A percentile compares a stretch with the other conserved stretches of the same genome.
Conservation (phyloP, 208 protist genomes). For the Trypanosoma avium region DNA sequence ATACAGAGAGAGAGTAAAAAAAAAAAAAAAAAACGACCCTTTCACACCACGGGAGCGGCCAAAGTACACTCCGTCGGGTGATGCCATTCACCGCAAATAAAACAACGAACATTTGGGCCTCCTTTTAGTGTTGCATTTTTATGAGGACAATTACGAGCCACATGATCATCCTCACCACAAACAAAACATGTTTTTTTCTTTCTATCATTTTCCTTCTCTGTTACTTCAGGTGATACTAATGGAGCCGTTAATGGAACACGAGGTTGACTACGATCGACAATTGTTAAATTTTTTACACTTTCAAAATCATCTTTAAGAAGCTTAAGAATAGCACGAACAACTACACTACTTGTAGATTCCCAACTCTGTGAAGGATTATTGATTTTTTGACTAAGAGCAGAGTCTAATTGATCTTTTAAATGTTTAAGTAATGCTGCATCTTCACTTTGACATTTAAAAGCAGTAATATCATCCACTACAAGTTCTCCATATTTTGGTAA, state of each 20-base stretch:
- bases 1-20: conserved; percentile 1
- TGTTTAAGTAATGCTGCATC: conserved; percentile 81
- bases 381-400: conserved; percentile 82
- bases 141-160: conserved; percentile 77
- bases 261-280: conserved; percentile 74
- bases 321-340: conserved; percentile 81
- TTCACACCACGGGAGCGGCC: conserved; percentile 29
- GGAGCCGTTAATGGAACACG: conserved; percentile 51
- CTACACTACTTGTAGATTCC: conserved; percentile 78
- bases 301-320: conserved; percentile 69
- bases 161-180: conserved; percentile 76
- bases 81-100: conserved; percentile 90
- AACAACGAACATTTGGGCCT: conserved; percentile 77
- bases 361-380: conserved; percentile 81
- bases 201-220: conserved; percentile 18
- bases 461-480: conserved; percentile 76
- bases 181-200: conserved; percentile 70
- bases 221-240: conserved; percentile 26
- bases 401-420: conserved; percentile 85
- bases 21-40: background rate
- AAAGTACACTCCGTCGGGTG: conserved; percentile 76
- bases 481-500: conserved; percentile 79
- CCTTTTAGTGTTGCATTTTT: conserved; percentile 42
- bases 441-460: conserved; percentile 74
- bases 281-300: conserved; percentile 36